Percentiles rank a stretch among this genome's conserved stretches.
phyloP scores from a whole-genome alignment of 371 early-diverging fungal genomes.

The Dentiscutata heterogama region DNA sequence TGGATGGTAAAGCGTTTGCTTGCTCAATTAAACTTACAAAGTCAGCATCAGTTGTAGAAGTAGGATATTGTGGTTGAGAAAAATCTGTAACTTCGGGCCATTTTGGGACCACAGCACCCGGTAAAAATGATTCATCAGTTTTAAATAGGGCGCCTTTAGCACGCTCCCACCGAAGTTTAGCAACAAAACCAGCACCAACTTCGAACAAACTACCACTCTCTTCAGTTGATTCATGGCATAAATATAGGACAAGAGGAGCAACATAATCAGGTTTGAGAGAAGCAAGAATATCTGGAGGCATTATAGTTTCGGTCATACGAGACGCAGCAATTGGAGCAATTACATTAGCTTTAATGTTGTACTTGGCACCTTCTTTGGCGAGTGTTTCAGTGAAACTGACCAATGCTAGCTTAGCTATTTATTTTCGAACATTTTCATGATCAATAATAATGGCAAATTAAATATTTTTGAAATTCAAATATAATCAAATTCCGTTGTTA shows the following conservation, averaged over 20 bases:
- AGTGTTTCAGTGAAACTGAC: conserved; percentile 91
- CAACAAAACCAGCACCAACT: conserved; percentile 95
- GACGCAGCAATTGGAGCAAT: conserved; percentile 98
- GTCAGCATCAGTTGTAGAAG: conserved; percentile 83
- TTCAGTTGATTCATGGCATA: conserved; percentile 88
- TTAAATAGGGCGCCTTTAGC: conserved; percentile 93
- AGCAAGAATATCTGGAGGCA: conserved; percentile 94
- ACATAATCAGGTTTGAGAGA: conserved; percentile 97
- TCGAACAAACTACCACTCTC: conserved; percentile 94
- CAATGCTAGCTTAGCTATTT: conserved; percentile 90
- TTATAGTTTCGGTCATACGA: conserved; percentile 97
- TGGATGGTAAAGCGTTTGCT: conserved; percentile 73
- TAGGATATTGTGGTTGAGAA: conserved; percentile 76
- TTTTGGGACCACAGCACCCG: conserved; percentile 79
- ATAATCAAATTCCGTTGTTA: neutral
- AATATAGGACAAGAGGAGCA: conserved; percentile 94
- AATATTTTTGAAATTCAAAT: neutral
- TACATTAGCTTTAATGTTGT: conserved; percentile 92
- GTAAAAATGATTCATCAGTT: conserved; percentile 88
- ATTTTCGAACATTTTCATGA: no score
- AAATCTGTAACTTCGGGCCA: conserved; percentile 90
- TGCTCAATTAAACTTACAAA: conserved; percentile 84
- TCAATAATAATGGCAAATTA: no score
- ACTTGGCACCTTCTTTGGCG: conserved; percentile 94
- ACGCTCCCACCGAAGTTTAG: conserved; percentile 95